Evolutionary conservation across 148 eudicot genomes (phyloP).

Genomic region (Cornus kousa): DNA sequence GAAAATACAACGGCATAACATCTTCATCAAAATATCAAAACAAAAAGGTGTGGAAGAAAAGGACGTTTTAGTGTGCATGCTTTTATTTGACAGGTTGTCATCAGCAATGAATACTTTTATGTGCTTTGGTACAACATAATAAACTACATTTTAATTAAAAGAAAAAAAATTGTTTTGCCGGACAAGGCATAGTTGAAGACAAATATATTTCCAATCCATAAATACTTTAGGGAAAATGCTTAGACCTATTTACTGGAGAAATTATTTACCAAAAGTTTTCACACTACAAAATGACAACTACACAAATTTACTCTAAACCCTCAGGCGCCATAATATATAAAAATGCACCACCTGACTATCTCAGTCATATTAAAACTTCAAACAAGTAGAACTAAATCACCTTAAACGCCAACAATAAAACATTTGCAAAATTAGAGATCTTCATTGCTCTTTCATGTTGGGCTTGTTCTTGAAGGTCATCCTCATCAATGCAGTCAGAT

Average conservation of each 20-base stretch:
- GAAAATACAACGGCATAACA: neutral
- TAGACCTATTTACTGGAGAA: too few relatives aligned
- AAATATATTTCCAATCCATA: neutral
- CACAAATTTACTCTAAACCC: too few relatives aligned
- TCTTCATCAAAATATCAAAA: neutral
- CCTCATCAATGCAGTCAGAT: slow-evolving; percentile 42
- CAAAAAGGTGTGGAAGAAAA: neutral
- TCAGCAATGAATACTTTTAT: neutral
- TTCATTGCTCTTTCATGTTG: slow-evolving; percentile 86
- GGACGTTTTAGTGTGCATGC: neutral
- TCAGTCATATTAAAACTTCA: neutral
- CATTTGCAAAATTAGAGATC: slow-evolving; percentile 82
- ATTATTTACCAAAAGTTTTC: too few relatives aligned
- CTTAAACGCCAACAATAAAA: slow-evolving; percentile 71
- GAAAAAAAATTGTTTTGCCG: too few relatives aligned
- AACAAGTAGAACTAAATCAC: slow-evolving; percentile 21
- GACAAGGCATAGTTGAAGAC: slow-evolving; percentile 1
- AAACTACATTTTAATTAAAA: too few relatives aligned
- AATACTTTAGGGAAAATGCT: neutral
- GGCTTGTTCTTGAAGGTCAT: slow-evolving; percentile 47
- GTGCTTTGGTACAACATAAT: neutral
- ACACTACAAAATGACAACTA: neutral
- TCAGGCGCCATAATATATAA: neutral
- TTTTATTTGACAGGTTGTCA: neutral
- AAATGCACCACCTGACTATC: neutral